Evolutionary conservation across 768 basidiomycete genomes (phyloP).

Genomic region (Russula sp.): DNA sequence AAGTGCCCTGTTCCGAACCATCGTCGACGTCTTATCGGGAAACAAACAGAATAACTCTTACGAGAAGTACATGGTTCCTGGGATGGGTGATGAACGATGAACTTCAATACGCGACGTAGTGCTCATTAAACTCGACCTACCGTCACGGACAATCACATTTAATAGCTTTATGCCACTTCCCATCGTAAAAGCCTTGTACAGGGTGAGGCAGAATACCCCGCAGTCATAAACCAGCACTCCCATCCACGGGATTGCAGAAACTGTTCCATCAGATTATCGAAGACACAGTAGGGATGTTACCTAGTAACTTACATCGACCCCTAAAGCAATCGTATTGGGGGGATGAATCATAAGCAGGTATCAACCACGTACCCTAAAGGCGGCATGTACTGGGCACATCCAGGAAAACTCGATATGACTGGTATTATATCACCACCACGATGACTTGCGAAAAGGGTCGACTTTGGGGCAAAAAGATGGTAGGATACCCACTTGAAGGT

Average conservation of each 20-base stretch:
- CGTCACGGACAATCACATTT: slow-evolving; percentile 13
- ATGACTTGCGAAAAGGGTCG: not conserved
- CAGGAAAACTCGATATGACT: slow-evolving; percentile 2
- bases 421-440: not conserved
- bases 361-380: not conserved
- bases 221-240: slow-evolving; percentile 9
- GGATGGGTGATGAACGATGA: not conserved
- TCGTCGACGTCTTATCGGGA: not conserved
- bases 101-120: not conserved
- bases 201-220: slow-evolving; percentile 7
- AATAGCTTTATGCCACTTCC: slow-evolving; percentile 7
- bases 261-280: not conserved
- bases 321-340: not conserved
- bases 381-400: slow-evolving; percentile 6
- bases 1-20: not conserved
- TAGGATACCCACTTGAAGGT: not conserved
- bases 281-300: too few species aligned
- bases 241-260: slow-evolving; percentile 6
- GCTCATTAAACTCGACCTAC: not conserved
- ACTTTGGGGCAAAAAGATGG: not conserved
- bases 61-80: slow-evolving; percentile 17
- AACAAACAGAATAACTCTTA: not conserved
- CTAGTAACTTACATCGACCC: slow-evolving; percentile 2
- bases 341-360: not conserved
- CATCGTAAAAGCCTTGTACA: slow-evolving; percentile 9